Evolutionary conservation across 805 yeast genomes (phyloP).

Genomic region (Saccharomycopsis fodiens): DNA sequence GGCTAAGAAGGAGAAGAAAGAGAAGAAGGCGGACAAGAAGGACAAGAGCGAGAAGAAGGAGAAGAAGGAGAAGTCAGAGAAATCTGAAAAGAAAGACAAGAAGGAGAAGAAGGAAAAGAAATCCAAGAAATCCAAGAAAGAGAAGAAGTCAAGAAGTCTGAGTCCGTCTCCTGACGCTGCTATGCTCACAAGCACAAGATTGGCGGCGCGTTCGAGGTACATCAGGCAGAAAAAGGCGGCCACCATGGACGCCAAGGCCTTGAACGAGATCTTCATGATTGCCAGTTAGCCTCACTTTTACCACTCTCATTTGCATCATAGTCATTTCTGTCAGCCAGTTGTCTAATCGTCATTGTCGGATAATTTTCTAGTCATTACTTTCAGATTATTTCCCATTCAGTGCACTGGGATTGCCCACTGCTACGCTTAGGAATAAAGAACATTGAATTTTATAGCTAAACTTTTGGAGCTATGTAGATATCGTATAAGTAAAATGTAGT

Average conservation of each 20-base stretch:
- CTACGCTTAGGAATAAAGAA: no score
- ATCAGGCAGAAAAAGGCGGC: slow-evolving; percentile 89
- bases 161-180: slow-evolving; percentile 23
- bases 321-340: no score
- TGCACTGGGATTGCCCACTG: no score
- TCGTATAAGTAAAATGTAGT: no score
- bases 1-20: slow-evolving; percentile 21
- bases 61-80: slow-evolving; percentile 26
- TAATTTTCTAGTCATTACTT: no score
- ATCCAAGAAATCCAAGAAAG: slow-evolving; percentile 25
- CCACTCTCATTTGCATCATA: no score
- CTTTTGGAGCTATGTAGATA: no score
- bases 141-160: slow-evolving; percentile 23
- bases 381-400: no score
- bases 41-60: slow-evolving; percentile 25
- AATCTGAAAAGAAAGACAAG: slow-evolving; percentile 26
- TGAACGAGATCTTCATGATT: slow-evolving; percentile 91
- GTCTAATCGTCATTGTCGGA: no score
- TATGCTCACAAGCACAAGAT: slow-evolving; percentile 39
- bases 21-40: slow-evolving; percentile 24
- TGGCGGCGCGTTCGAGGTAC: slow-evolving; percentile 78
- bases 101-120: slow-evolving; percentile 26
- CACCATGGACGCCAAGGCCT: slow-evolving; percentile 78
- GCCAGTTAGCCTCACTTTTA: no score
- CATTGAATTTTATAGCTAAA: no score